Evolutionary conservation across 2,329 filamentous ascomycete genomes (phyloP).

Genomic region (Aspergillus transmontanensis): DNA sequence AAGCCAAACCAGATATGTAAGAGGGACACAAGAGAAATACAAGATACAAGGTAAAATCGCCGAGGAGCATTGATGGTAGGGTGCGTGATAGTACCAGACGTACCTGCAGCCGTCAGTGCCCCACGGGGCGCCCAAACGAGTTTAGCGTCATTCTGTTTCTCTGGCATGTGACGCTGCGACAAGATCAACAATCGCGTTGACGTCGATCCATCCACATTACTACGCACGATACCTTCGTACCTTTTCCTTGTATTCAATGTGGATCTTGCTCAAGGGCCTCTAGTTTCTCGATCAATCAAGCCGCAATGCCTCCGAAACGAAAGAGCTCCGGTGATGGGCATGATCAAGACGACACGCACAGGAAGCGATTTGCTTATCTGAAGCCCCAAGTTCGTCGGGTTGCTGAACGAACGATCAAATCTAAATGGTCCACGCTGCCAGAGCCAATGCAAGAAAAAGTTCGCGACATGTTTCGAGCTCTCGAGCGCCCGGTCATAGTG

Average conservation of each 20-base stretch:
- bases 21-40: neutral
- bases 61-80: no score
- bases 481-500: constrained; percentile 48
- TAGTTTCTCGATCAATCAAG: neutral
- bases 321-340: constrained; percentile 30
- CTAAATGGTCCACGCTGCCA: constrained; percentile 49
- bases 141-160: constrained; percentile 5
- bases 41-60: neutral
- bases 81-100: no score
- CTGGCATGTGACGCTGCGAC: constrained; percentile 14
- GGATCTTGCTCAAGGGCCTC: neutral
- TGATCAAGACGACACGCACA: constrained; percentile 17
- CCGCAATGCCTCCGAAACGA: constrained; percentile 25
- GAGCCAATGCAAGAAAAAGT: constrained; percentile 47
- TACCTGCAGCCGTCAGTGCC: neutral
- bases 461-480: constrained; percentile 42
- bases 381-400: constrained; percentile 45
- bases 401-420: constrained; percentile 46
- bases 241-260: neutral
- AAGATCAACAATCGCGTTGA: constrained; percentile 8
- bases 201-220: neutral
- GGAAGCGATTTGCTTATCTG: constrained; percentile 41
- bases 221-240: neutral
- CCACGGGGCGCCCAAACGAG: constrained; percentile 6
- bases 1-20: neutral